Base-by-base conservation (phyloP, 2,329 filamentous ascomycete species). In the Fusarium fracticaudum region DNA sequence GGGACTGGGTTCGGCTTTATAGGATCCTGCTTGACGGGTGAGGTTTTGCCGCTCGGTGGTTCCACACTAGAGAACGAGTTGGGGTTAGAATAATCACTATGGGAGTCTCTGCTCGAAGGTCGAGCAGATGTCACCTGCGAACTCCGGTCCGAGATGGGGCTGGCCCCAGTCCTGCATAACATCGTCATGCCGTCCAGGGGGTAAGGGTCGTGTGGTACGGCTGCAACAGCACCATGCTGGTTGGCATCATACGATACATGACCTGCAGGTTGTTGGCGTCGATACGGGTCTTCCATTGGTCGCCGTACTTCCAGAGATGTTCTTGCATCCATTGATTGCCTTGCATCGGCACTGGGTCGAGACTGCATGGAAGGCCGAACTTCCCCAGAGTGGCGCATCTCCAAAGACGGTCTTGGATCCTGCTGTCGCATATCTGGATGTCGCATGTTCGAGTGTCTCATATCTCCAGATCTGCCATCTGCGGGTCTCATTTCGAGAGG, bases 131-230 rank as follows among this genome's bases (percentile, higher is more conserved):
- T 88, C 33, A 85, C 79, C 33, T 86, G 83, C 9, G 85, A 85
- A 69, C 83, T 84, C 41, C 81, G 83, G 88, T 95, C 83, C 84
- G 90, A 84, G 22, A 80, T 79, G 44, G 92, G 89, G 8, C 91
- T 93, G 50, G 93, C 89, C 11, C 91, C 93, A 44, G 93, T 91
- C 68, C 95, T 91, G 83, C 96, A 98, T 72, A 98, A 92, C 90
- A 98, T 97, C 1, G 96, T 98, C 95, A 98, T 98, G 9, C 95
- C 96, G 80, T 98, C 96, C 82, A 93, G 90, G 1, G 96, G 95
- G 80, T 98, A 98, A 15, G 96, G 94, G 77, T 98, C 97, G 78
- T 98, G 95, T 20, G 96, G 95, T 6, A 97, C 89, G 20, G 90
- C 84, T 8, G 91, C 87, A 68, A 94, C 90, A 31, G 91, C 87